A percentile compares a stretch with the other conserved stretches of the same genome.
phyloP scores from a whole-genome alignment of 352 stramenopile species.

The Phytophthora kernoviae region DNA sequence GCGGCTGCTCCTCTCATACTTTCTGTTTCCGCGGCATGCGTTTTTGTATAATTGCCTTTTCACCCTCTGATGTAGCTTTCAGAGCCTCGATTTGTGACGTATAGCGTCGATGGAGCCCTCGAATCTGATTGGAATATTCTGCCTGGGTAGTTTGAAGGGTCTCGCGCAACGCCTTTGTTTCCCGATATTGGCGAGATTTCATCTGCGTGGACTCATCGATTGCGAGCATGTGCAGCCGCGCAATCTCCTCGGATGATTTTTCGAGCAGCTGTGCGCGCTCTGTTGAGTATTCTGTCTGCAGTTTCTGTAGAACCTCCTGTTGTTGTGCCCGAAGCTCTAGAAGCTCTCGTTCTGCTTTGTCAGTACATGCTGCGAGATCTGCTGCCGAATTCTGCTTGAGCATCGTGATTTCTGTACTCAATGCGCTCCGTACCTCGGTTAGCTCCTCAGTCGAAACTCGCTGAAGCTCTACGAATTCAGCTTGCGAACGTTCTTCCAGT shows the following conservation, averaged over 20 bases:
- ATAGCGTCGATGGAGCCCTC: slow-evolving; percentile 31
- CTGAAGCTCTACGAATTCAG: slow-evolving; percentile 26
- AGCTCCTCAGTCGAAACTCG: slow-evolving; percentile 24
- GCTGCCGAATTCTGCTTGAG: slow-evolving; percentile 28
- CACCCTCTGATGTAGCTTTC: slow-evolving; percentile 7
- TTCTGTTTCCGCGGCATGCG: slow-evolving; percentile 29
- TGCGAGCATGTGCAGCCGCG: slow-evolving; percentile 27
- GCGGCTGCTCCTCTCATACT: slow-evolving; percentile 17
- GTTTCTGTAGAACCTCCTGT: slow-evolving; percentile 23
- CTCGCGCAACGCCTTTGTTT: slow-evolving; percentile 26
- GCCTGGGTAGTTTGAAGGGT: slow-evolving; percentile 21
- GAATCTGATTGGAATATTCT: slow-evolving; percentile 20
- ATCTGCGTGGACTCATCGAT: slow-evolving; percentile 40
- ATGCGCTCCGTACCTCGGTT: slow-evolving; percentile 1
- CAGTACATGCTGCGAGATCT: slow-evolving; percentile 29
- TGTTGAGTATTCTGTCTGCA: slow-evolving; percentile 19
- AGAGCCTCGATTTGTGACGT: slow-evolving; percentile 24
- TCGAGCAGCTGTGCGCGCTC: slow-evolving; percentile 29
- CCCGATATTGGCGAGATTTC: slow-evolving; percentile 18
- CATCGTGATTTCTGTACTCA: slow-evolving; percentile 28
- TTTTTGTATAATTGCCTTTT: slow-evolving; percentile 21
- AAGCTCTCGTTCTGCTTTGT: slow-evolving; percentile 32
- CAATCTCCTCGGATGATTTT: slow-evolving; percentile 27
- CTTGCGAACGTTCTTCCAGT: slow-evolving; percentile 25
- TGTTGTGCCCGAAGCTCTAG: slow-evolving; percentile 29